phyloP scores from a whole-genome alignment of 495 filamentous ascomycete genomes.

The Podospora pseudopauciseta region DNA sequence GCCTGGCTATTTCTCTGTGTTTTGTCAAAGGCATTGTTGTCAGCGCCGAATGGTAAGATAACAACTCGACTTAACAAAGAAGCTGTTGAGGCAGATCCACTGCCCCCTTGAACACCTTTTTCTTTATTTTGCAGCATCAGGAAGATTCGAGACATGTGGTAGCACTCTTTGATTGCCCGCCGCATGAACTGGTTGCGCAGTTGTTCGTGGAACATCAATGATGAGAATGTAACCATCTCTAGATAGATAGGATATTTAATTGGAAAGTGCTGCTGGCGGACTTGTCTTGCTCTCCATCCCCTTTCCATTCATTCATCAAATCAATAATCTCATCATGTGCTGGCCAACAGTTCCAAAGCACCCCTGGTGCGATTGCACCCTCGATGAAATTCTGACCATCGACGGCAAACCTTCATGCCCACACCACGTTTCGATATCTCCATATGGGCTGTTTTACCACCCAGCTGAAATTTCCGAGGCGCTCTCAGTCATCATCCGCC shows the following conservation, averaged over 20 bases:
- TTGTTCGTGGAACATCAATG: not conserved
- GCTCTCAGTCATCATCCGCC: not conserved
- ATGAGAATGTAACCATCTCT: too few relatives aligned
- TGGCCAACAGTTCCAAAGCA: conserved; percentile 8
- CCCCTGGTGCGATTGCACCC: conserved; percentile 15
- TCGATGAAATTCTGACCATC: not conserved
- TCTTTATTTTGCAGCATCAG: not conserved
- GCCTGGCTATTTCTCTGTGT: too few relatives aligned
- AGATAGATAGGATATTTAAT: too few relatives aligned
- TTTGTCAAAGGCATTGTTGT: not conserved
- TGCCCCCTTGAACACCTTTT: not conserved
- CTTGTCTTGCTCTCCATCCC: too few relatives aligned
- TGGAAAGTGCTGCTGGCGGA: too few relatives aligned
- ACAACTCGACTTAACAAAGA: too few relatives aligned
- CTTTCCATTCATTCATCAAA: too few relatives aligned
- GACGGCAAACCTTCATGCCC: not conserved
- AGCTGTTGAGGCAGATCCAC: too few relatives aligned
- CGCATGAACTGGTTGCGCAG: too few relatives aligned
- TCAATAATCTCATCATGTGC: conserved; percentile 2
- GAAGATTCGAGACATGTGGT: not conserved
- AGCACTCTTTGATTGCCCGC: too few relatives aligned
- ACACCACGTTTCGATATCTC: conserved; percentile 12
- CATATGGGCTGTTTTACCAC: not conserved
- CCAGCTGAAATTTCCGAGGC: not conserved
- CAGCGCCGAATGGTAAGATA: not conserved